These are phyloP conservation scores for Trametes pubescens DNA, from an alignment of 1,284 basidiomycete genomes.

Conservation along the genomic window DNA sequence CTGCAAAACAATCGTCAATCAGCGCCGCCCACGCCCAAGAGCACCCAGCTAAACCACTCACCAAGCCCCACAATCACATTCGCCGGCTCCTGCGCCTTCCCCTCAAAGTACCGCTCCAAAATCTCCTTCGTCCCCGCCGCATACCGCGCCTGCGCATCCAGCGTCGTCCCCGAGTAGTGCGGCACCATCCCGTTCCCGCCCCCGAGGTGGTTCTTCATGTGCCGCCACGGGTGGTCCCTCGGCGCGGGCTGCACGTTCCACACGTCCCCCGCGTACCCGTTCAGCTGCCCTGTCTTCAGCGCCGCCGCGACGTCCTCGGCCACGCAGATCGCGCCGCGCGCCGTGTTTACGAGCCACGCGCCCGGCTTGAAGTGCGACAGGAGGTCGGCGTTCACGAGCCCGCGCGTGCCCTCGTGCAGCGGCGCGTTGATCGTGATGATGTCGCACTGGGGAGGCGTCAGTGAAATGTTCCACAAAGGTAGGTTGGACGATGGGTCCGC, in stretches of 20 bases:
- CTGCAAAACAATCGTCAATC: constrained; percentile 7
- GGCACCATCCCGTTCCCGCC: constrained; percentile 88
- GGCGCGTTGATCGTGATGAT: constrained; percentile 92
- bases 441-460: constrained; percentile 61
- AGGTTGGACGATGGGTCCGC: background rate
- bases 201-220: constrained; percentile 80
- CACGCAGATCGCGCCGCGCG: constrained; percentile 92
- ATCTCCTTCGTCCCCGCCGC: constrained; percentile 85
- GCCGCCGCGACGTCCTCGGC: constrained; percentile 83
- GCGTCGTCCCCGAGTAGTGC: constrained; percentile 90
- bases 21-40: background rate
- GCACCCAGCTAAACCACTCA: constrained; percentile 5
- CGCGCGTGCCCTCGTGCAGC: constrained; percentile 87
- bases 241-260: constrained; percentile 89
- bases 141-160: constrained; percentile 93
- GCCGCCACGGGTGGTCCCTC: constrained; percentile 87
- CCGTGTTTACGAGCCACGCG: constrained; percentile 92
- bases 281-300: constrained; percentile 79
- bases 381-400: constrained; percentile 84
- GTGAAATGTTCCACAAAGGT: background rate
- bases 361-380: constrained; percentile 92
- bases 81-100: constrained; percentile 74
- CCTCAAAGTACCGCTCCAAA: constrained; percentile 78
- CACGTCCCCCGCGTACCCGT: constrained; percentile 76
- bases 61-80: constrained; percentile 83